Conservation (phyloP, 2,329 filamentous ascomycete genomes). For the Colletotrichum australisinense region DNA sequence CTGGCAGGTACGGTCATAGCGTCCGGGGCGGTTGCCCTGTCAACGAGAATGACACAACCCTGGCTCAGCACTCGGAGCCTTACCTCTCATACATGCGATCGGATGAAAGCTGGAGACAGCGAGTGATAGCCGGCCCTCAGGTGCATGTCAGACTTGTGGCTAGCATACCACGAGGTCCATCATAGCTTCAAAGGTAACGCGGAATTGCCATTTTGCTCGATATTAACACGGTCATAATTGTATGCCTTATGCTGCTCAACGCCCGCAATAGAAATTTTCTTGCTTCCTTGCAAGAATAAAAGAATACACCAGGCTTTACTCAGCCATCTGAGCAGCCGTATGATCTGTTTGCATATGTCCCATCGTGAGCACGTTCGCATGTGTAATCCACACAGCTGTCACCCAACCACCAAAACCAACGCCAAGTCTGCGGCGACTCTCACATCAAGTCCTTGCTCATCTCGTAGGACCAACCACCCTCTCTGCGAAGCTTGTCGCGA, state of each 20-base stretch:
- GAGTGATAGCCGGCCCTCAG: no score
- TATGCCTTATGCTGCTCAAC: slow-evolving; percentile 30
- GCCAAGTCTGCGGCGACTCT: slow-evolving; percentile 26
- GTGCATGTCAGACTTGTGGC: no score
- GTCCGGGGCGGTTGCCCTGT: background rate
- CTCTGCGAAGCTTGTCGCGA: slow-evolving; percentile 80
- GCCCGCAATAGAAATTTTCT: slow-evolving; percentile 16
- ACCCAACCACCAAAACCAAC: slow-evolving; percentile 25
- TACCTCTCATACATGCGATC: background rate
- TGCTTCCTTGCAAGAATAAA: slow-evolving; percentile 11
- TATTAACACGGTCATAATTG: slow-evolving; percentile 23
- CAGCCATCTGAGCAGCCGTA: slow-evolving; percentile 5
- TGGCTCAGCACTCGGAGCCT: background rate
- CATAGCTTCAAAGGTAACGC: background rate
- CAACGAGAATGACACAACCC: background rate
- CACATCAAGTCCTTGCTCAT: slow-evolving; percentile 60
- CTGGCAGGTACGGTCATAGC: background rate
- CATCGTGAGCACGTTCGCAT: slow-evolving; percentile 33
- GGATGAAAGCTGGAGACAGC: background rate
- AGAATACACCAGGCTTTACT: slow-evolving; percentile 15
- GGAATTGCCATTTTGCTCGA: slow-evolving; percentile 14
- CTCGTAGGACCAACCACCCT: slow-evolving; percentile 87
- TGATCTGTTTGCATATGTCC: slow-evolving; percentile 17
- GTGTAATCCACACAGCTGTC: slow-evolving; percentile 33
- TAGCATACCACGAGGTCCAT: background rate